phyloP scores from a whole-genome alignment of 495 filamentous ascomycete species.

The Antarctomyces pellizariae region DNA sequence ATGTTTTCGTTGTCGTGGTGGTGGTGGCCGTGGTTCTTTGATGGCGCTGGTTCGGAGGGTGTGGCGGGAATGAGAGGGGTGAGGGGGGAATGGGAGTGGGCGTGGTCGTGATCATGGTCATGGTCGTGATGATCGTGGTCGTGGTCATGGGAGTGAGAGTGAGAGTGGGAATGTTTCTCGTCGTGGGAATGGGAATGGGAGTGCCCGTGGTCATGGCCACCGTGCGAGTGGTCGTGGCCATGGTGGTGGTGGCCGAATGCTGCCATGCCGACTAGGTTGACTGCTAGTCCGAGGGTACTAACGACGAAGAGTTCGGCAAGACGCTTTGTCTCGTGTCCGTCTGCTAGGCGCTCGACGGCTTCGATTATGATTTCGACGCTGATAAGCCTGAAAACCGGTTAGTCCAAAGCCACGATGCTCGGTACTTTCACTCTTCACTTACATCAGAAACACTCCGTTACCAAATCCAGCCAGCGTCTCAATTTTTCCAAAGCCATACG shows the following conservation, averaged over 20 bases:
- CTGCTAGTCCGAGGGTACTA: conserved; percentile 57
- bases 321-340: conserved; percentile 60
- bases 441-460: conserved; percentile 93
- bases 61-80: conserved; percentile 9
- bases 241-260: conserved; percentile 59
- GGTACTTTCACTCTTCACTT: no score
- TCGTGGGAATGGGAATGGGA: conserved; percentile 12
- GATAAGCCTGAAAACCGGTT: conserved; percentile 40
- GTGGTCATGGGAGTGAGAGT: conserved; percentile 15
- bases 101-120: conserved; percentile 12
- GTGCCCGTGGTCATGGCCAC: conserved; percentile 19
- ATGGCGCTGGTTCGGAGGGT: conserved; percentile 10
- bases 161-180: conserved; percentile 12
- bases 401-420: conserved; percentile 9
- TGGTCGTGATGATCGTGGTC: conserved; percentile 10
- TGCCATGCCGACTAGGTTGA: conserved; percentile 81
- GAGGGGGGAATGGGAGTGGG: conserved; percentile 11
- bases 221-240: conserved; percentile 37
- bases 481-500: conserved; percentile 91
- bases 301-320: conserved; percentile 74
- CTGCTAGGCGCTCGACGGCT: conserved; percentile 63
- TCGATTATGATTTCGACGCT: conserved; percentile 94
- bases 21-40: conserved; percentile 18
- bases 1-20: conserved; percentile 89
- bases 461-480: conserved; percentile 91